phyloP scores from a whole-genome alignment of 345 rosid species.

The Brassica juncea region DNA sequence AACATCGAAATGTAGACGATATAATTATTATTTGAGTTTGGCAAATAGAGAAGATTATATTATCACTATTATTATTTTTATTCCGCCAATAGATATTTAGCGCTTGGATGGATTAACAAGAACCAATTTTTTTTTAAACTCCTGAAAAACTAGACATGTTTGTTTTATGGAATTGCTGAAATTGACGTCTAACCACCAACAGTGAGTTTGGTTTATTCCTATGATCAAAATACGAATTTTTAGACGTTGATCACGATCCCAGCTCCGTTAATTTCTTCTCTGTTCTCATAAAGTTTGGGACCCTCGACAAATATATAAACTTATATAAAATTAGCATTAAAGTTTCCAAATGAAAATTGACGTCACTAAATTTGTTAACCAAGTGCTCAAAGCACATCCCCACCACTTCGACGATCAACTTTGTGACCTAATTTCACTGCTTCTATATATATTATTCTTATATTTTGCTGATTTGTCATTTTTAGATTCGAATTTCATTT shows the following conservation, averaged over 20 bases:
- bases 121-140: background rate
- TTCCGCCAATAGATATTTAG: background rate
- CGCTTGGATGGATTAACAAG: background rate
- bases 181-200: slow-evolving; percentile 20
- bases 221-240: background rate
- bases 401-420: slow-evolving; percentile 37
- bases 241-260: slow-evolving; percentile 6
- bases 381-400: slow-evolving; percentile 36
- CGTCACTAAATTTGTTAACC: slow-evolving; percentile 28
- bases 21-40: background rate
- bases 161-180: slow-evolving; percentile 24
- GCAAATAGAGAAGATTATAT: too few relatives aligned
- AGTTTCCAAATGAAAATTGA: slow-evolving; percentile 20
- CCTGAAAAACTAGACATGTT: slow-evolving; percentile 12
- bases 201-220: background rate
- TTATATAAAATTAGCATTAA: slow-evolving; percentile 20
- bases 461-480: background rate
- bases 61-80: background rate
- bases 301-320: slow-evolving; percentile 23
- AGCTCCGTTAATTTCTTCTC: background rate
- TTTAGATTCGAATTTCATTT: background rate
- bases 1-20: background rate
- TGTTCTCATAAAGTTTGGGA: slow-evolving; percentile 28
- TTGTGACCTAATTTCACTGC: slow-evolving; percentile 44
- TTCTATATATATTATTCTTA: slow-evolving; percentile 14